Conservation (phyloP, 495 filamentous ascomycete species). For the Parachaetomium inaequale region DNA sequence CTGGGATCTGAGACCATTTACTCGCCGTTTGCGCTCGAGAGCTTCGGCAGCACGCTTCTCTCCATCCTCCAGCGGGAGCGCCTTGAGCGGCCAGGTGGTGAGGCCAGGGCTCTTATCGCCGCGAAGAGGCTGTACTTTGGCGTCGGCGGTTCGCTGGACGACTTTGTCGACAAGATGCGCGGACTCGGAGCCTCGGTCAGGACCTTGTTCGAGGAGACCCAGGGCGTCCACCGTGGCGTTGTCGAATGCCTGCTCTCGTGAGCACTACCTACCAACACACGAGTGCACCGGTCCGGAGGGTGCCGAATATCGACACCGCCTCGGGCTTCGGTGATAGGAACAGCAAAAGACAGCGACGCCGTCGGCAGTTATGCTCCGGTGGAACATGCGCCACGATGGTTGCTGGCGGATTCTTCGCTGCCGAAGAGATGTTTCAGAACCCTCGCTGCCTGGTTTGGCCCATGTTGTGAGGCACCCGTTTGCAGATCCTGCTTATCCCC, state of each 20-base stretch:
- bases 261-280: not conserved
- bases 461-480: conserved; percentile 10
- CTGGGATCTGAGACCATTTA: conserved; percentile 96
- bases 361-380: not conserved
- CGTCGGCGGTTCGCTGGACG: conserved; percentile 88
- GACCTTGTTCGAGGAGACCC: conserved; percentile 59
- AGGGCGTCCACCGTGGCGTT: conserved; percentile 56
- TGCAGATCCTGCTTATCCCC: conserved; percentile 1
- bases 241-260: conserved; percentile 42
- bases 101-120: conserved; percentile 68
- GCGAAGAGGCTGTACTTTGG: conserved; percentile 96
- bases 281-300: not conserved
- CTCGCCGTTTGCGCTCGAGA: conserved; percentile 65
- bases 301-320: not conserved
- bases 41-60: conserved; percentile 72
- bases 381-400: not conserved
- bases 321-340: too few species aligned
- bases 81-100: conserved; percentile 32
- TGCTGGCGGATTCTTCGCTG: not conserved
- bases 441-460: conserved; percentile 7
- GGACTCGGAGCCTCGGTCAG: conserved; percentile 53
- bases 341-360: not conserved
- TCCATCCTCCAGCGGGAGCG: conserved; percentile 56
- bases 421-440: conserved; percentile 14
- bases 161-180: conserved; percentile 66